These are phyloP conservation scores for Papiliotrema laurentii DNA, from an alignment of 1,284 basidiomycete genomes.

Conservation along the genomic window DNA sequence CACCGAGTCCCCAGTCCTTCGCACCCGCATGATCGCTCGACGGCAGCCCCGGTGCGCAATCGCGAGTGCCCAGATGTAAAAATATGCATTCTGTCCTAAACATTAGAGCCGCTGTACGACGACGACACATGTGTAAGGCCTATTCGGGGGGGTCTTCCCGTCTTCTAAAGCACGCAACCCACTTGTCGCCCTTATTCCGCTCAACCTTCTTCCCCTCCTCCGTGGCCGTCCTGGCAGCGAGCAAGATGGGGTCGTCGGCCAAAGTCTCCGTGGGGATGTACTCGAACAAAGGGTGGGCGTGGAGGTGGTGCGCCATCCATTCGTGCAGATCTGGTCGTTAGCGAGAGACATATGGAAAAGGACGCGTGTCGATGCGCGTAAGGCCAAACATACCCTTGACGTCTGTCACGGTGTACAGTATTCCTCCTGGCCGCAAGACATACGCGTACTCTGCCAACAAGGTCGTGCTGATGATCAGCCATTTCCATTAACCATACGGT, in stretches of 20 bases:
- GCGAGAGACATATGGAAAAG: neutral
- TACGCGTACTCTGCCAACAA: slow-evolving; percentile 90
- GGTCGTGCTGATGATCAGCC: slow-evolving; percentile 56
- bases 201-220: slow-evolving; percentile 98
- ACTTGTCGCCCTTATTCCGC: slow-evolving; percentile 85
- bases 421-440: slow-evolving; percentile 81
- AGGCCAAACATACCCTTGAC: slow-evolving; percentile 56
- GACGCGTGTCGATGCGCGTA: neutral
- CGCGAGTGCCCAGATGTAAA: no score
- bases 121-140: no score
- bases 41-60: no score
- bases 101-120: no score
- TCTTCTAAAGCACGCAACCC: slow-evolving; percentile 44
- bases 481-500: neutral
- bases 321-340: slow-evolving; percentile 66
- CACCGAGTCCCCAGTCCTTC: no score
- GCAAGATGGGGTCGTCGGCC: slow-evolving; percentile 60
- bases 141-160: slow-evolving; percentile 23
- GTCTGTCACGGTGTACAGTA: slow-evolving; percentile 97
- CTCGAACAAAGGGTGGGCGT: slow-evolving; percentile 81
- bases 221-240: slow-evolving; percentile 77
- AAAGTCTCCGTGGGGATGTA: slow-evolving; percentile 69
- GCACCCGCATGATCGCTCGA: no score
- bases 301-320: slow-evolving; percentile 92
- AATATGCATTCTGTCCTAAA: no score